Evolutionary conservation across 208 protist species (phyloP).

Genomic region (Trypanosomatidae sp.): DNA sequence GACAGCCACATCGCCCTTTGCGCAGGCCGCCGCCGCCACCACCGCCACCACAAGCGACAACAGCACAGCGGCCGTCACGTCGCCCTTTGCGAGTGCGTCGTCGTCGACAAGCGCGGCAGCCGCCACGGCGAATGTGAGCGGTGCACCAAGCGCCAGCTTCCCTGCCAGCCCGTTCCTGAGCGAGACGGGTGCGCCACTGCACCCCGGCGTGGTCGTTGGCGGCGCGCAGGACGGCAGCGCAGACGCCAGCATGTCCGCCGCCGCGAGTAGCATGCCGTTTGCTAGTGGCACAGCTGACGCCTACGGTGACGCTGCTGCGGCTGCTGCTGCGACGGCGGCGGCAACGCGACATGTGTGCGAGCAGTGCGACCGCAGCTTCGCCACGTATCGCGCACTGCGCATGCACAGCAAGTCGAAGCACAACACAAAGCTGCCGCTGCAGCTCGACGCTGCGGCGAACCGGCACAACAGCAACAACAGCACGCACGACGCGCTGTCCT

Average conservation of each 20-base stretch:
- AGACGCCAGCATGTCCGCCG: too few species aligned
- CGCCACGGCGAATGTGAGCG: too few species aligned
- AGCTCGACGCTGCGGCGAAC: too few species aligned
- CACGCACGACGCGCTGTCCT: constrained; percentile 11
- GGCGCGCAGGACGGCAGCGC: too few species aligned
- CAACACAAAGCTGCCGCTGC: constrained; percentile 26
- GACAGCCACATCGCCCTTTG: constrained; percentile 16
- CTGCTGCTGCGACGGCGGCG: constrained; percentile 5
- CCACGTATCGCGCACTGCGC: constrained; percentile 35
- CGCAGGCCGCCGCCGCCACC: constrained; percentile 4
- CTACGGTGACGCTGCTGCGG: constrained; percentile 1
- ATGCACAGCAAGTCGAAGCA: constrained; percentile 84
- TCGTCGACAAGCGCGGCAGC: too few species aligned
- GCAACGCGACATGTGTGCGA: constrained; percentile 29
- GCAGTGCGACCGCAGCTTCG: constrained; percentile 43
- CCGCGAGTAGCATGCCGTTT: too few species aligned
- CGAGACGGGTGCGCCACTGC: too few species aligned
- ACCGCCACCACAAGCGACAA: neutral
- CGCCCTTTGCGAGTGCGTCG: constrained; percentile 30
- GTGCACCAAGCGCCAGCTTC: too few species aligned
- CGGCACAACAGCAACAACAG: constrained; percentile 5
- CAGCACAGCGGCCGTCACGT: too few species aligned
- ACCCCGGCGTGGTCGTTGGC: too few species aligned
- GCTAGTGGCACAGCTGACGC: neutral
- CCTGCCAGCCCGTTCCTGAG: too few species aligned